Conservation (phyloP, 106 monocot species). For the Ottelia alismoides region DNA sequence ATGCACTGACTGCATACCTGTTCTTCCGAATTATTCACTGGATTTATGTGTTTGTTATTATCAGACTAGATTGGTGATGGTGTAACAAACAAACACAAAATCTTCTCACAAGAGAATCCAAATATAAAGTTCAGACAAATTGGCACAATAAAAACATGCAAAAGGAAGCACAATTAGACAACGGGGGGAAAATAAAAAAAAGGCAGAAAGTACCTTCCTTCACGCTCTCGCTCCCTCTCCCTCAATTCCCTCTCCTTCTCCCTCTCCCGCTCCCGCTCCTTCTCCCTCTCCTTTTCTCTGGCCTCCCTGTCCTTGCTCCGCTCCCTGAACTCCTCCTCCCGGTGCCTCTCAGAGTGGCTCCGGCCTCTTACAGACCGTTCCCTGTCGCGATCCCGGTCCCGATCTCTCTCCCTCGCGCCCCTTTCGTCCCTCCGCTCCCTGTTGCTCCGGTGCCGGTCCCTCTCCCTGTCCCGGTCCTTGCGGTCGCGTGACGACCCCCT, state of each 20-base stretch:
- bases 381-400: conserved; percentile 19
- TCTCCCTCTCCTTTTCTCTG: no score
- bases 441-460: conserved; percentile 8
- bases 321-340: conserved; percentile 27
- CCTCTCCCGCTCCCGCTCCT: no score
- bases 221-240: conserved; percentile 7
- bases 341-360: conserved; percentile 40
- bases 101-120: no score
- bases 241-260: conserved; percentile 14
- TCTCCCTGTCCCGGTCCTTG: conserved; percentile 7
- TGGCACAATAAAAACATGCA: no score
- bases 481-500: no score
- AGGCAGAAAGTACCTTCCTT: conserved; percentile 10
- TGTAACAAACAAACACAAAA: no score
- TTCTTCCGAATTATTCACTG: no score
- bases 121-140: no score
- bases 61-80: no score
- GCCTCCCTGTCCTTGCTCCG: conserved; percentile 22
- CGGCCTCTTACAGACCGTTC: conserved; percentile 27
- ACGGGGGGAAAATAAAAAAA: background rate
- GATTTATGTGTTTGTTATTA: no score
- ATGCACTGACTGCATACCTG: no score
- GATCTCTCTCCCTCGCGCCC: conserved; percentile 16
- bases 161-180: background rate
- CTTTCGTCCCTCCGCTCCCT: conserved; percentile 13